These are phyloP conservation scores for Lactarius tabidus DNA, from an alignment of 768 basidiomycete species.

Conservation along the genomic window DNA sequence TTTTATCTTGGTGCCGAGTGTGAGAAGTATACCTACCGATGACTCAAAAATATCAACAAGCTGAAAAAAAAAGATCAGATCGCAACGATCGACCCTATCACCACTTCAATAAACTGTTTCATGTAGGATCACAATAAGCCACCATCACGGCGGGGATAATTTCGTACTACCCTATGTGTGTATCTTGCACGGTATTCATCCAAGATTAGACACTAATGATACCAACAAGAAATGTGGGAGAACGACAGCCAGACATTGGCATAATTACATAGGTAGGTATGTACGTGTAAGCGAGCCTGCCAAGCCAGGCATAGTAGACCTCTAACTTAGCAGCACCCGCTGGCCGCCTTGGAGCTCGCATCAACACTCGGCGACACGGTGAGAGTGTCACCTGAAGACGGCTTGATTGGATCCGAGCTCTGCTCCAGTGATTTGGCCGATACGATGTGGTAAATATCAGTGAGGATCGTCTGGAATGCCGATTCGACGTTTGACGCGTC, in stretches of 20 bases:
- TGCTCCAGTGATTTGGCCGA: conserved; percentile 94
- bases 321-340: conserved; percentile 63
- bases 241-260: conserved; percentile 17
- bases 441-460: conserved; percentile 96
- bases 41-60: too few relatives aligned
- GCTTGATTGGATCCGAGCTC: conserved; percentile 70
- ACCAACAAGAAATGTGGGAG: conserved; percentile 4
- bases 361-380: conserved; percentile 76
- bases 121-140: neutral
- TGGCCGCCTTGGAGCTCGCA: conserved; percentile 48
- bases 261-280: conserved; percentile 24
- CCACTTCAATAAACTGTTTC: neutral
- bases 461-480: conserved; percentile 95
- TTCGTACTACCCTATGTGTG: neutral
- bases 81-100: neutral
- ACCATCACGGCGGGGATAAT: neutral
- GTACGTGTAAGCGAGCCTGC: conserved; percentile 14
- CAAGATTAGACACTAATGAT: conserved; percentile 8
- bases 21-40: conserved; percentile 21
- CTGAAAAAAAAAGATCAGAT: neutral
- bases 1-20: neutral
- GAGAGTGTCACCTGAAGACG: conserved; percentile 79
- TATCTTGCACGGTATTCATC: neutral
- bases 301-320: too few relatives aligned
- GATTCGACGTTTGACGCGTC: conserved; percentile 98